A percentile compares a stretch with the other conserved stretches of the same genome.
These are phyloP conservation scores for Crucihimalaya himalaica DNA, from an alignment of 345 rosid genomes.

Conservation along the genomic window DNA sequence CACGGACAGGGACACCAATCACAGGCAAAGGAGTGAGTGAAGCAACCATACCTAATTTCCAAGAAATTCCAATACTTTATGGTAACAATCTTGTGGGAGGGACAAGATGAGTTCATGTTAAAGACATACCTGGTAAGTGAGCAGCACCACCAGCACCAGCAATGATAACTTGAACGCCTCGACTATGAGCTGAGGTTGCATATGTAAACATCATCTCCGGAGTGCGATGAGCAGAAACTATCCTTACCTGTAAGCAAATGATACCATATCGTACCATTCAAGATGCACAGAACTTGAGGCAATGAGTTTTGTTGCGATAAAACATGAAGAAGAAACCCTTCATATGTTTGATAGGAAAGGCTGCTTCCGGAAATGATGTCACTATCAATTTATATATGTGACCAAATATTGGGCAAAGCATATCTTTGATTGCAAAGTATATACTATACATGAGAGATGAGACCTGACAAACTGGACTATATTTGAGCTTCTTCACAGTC, in stretches of 20 bases:
- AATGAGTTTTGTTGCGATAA: neutral
- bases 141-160: slow-evolving; percentile 99
- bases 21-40: slow-evolving; percentile 91
- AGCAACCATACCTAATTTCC: slow-evolving; percentile 82
- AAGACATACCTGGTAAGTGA: slow-evolving; percentile 78
- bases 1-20: slow-evolving; percentile 90
- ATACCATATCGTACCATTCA: neutral
- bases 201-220: slow-evolving; percentile 88
- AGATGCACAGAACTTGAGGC: neutral
- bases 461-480: neutral
- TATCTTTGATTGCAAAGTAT: neutral
- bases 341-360: neutral
- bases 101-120: slow-evolving; percentile 21
- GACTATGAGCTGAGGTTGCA: slow-evolving; percentile 66
- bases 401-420: neutral
- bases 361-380: neutral
- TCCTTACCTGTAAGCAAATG: slow-evolving; percentile 57
- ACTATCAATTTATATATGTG: neutral
- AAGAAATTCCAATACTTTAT: neutral
- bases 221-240: slow-evolving; percentile 91
- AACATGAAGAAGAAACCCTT: neutral
- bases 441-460: neutral
- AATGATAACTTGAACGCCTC: slow-evolving; percentile 80
- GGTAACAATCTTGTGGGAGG: neutral
- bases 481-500: slow-evolving; percentile 17